These are phyloP conservation scores for Vigna reflexopilosa DNA, from an alignment of 306 rosid species.

Conservation along the genomic window DNA sequence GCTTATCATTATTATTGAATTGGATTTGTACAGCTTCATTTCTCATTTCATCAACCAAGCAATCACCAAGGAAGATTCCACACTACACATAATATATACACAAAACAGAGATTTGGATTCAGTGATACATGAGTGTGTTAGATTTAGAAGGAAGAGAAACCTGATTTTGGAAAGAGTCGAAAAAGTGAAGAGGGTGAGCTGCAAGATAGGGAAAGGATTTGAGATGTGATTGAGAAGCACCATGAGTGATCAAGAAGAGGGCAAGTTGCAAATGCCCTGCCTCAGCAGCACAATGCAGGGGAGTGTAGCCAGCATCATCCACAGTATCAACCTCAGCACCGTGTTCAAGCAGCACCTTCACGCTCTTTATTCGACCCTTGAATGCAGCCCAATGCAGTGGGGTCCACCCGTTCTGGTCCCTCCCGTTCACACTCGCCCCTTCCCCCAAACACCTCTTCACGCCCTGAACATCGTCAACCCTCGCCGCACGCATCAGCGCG, in stretches of 20 bases:
- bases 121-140: background rate
- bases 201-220: conserved; percentile 44
- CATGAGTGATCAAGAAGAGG: conserved; percentile 52
- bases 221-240: conserved; percentile 55
- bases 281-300: conserved; percentile 73
- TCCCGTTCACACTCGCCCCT: conserved; percentile 66
- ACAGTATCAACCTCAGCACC: conserved; percentile 71
- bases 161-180: conserved; percentile 33
- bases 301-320: conserved; percentile 75
- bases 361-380: conserved; percentile 75
- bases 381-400: conserved; percentile 89
- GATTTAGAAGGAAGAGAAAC: conserved; percentile 19
- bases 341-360: conserved; percentile 63
- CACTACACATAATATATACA: conserved; percentile 4
- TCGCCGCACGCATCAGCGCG: conserved; percentile 64
- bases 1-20: no score
- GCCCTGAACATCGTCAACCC: conserved; percentile 61
- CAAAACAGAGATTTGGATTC: background rate
- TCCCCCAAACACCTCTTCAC: conserved; percentile 64
- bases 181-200: conserved; percentile 13
- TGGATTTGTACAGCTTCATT: no score
- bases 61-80: background rate
- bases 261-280: conserved; percentile 75
- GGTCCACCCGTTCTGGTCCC: conserved; percentile 91
- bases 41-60: background rate